Base-by-base conservation (phyloP, 345 rosid species). In the Eutrema japonicum region DNA sequence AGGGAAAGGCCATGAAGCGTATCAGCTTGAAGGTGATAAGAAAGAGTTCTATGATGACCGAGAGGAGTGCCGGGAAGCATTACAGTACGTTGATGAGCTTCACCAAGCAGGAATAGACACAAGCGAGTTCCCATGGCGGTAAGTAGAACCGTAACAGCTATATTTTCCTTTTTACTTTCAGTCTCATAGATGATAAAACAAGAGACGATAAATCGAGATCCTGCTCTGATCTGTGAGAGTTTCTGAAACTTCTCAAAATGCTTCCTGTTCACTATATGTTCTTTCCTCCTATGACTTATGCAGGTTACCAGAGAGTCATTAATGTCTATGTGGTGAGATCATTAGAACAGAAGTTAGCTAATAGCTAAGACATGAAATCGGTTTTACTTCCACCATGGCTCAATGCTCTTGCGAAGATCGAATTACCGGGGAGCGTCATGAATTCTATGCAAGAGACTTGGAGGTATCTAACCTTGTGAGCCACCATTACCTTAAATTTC, bases 41-140 rank as follows among this genome's bases (percentile, higher is more conserved):
- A 86, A 77, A 40, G 96, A 95, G 80, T 89, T 87, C 58, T 91
- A 82, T 79, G 96, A 91, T 77, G 99, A 95, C 62, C 71, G 96
- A 46, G 96, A 91, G 65, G 97, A 89, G 78, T 89, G 99, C 52
- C 81, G 93, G 54, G 97, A 92, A 81, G 97, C 99, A 79, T 83
- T 88, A 83, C 96, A 91, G 71, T 86, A 86, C 54, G 99, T 90
- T 49, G 99, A 91, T 57, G 96, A 92, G 80, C 96, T 92, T 73
- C 99, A 95, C 77, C 95, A 75, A 86, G 90, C 97, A 58, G 99
- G 99, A 80, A 95, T 95, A 71, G 99, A 89, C 82, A 89, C 96
- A 1, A 91, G 96, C 73, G 99, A 95, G 84, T 88, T 95, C 70
- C 97, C 99, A 26, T 95, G 99, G 99, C 82, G 96, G 99, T 95